Conservation (phyloP, 441 rosid genomes). For the Kokia cookei region DNA sequence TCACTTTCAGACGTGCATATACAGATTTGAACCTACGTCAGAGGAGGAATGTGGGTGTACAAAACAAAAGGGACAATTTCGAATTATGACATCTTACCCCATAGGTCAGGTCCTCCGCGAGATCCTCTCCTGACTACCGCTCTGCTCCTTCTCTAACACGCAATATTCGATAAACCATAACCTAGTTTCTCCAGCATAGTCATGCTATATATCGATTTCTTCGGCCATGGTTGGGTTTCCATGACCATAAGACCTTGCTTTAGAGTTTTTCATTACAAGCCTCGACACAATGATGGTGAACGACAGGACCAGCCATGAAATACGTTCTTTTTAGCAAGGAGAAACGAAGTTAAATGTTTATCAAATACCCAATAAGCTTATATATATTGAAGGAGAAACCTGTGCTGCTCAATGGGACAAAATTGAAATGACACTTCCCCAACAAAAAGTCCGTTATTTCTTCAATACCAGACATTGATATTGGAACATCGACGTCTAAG, state of each 20-base stretch:
- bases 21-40: too few relatives aligned
- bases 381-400: neutral
- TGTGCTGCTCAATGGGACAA: neutral
- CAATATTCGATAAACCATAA: too few relatives aligned
- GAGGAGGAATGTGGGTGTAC: too few relatives aligned
- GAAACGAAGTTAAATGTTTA: neutral
- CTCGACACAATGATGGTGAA: constrained; percentile 4
- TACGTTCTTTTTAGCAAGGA: neutral
- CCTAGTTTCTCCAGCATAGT: neutral
- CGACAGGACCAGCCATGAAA: neutral
- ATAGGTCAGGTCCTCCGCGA: neutral
- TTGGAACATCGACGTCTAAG: constrained; percentile 21
- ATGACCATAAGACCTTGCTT: constrained; percentile 9
- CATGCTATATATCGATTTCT: neutral
- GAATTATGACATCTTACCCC: too few relatives aligned
- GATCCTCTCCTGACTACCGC: too few relatives aligned
- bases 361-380: neutral
- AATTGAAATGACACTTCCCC: neutral
- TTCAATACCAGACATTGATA: constrained; percentile 3
- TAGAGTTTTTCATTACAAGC: constrained; percentile 8
- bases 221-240: neutral
- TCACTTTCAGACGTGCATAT: too few relatives aligned
- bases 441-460: neutral
- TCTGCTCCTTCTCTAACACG: too few relatives aligned
- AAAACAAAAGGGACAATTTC: too few relatives aligned